These are phyloP conservation scores for Aspergillus transmontanensis DNA, from an alignment of 2,329 filamentous ascomycete genomes.

Conservation along the genomic window DNA sequence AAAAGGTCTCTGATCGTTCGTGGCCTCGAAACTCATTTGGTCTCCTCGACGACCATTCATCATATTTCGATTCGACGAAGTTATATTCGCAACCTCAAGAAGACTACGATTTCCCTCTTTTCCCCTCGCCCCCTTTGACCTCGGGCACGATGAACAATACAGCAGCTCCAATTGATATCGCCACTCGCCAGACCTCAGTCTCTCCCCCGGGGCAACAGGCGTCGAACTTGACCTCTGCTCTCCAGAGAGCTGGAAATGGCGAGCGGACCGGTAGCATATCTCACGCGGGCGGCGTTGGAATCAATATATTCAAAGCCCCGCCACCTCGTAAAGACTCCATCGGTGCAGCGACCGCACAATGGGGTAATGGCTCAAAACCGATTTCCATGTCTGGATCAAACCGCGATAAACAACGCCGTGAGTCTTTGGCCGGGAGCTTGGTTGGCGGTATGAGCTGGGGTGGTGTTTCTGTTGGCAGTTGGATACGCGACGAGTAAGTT, in stretches of 20 bases:
- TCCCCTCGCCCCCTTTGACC: slow-evolving; percentile 37
- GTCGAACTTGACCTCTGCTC: slow-evolving; percentile 64
- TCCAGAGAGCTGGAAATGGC: slow-evolving; percentile 53
- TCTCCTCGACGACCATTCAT: slow-evolving; percentile 32
- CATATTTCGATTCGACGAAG: slow-evolving; percentile 31
- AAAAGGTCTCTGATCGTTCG: slow-evolving; percentile 44
- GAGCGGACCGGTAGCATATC: slow-evolving; percentile 47
- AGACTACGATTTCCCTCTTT: slow-evolving; percentile 43
- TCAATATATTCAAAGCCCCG: slow-evolving; percentile 42
- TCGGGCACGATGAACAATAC: slow-evolving; percentile 53
- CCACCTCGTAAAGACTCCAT: slow-evolving; percentile 58
- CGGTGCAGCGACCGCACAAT: slow-evolving; percentile 53
- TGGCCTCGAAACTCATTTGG: slow-evolving; percentile 48
- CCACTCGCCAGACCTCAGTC: slow-evolving; percentile 58
- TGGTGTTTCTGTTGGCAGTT: slow-evolving; percentile 92
- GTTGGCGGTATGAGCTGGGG: slow-evolving; percentile 93
- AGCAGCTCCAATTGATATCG: slow-evolving; percentile 62
- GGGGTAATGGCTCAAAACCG: slow-evolving; percentile 60
- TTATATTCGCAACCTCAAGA: slow-evolving; percentile 24
- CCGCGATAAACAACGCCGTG: slow-evolving; percentile 56
- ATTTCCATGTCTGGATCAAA: slow-evolving; percentile 59
- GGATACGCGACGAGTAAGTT: slow-evolving; percentile 96
- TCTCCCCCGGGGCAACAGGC: slow-evolving; percentile 62
- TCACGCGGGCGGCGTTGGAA: slow-evolving; percentile 44
- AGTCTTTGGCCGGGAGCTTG: slow-evolving; percentile 64